A percentile compares a stretch with the other conserved stretches of the same genome.
Evolutionary conservation across 805 yeast genomes (phyloP).

Genomic region (Monosporozyma unispora): DNA sequence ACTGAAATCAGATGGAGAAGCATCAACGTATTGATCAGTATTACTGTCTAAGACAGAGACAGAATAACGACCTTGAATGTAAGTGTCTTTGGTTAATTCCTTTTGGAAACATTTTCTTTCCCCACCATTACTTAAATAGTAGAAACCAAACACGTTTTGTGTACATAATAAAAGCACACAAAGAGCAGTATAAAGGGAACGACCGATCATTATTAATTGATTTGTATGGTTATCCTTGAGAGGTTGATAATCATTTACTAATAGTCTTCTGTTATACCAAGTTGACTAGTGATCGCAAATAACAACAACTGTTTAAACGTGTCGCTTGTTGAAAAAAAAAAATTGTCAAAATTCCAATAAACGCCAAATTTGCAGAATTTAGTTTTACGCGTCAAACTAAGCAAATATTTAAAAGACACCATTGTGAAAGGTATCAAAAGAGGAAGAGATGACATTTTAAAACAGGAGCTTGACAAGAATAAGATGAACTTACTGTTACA

Average conservation of each 20-base stretch:
- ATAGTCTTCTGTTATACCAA: no score
- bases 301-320: neutral
- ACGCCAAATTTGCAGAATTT: neutral
- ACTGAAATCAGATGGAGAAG: conserved; percentile 29
- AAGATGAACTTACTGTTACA: conserved; percentile 59
- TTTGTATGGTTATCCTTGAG: no score
- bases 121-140: conserved; percentile 45
- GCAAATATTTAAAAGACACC: no score
- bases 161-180: conserved; percentile 16
- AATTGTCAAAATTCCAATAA: neutral
- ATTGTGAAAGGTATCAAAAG: no score
- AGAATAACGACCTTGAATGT: conserved; percentile 42
- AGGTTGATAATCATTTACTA: no score
- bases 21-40: conserved; percentile 28
- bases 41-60: conserved; percentile 38
- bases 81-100: conserved; percentile 42
- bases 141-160: conserved; percentile 32
- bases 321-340: neutral
- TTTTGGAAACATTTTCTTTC: conserved; percentile 48
- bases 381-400: neutral
- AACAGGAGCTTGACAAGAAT: no score
- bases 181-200: neutral
- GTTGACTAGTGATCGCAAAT: no score
- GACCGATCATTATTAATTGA: neutral
- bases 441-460: no score